Percentiles rank a stretch among this genome's conserved stretches.
Conservation (phyloP, 805 yeast species). For the Candida bentonensis region DNA sequence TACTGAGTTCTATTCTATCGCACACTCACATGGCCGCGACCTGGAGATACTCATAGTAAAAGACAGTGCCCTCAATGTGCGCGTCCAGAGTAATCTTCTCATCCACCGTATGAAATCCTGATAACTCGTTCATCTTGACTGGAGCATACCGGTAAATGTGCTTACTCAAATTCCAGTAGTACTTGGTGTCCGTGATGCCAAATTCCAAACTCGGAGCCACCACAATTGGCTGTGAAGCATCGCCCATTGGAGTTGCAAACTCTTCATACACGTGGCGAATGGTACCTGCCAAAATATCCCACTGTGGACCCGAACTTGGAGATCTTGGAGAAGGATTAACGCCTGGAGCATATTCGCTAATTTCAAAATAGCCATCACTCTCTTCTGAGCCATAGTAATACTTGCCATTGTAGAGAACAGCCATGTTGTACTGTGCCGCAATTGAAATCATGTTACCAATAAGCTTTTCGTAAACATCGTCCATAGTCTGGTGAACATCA, state of each 20-base stretch:
- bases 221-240: constrained; percentile 23
- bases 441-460: too few relatives aligned
- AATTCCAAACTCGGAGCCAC: constrained; percentile 50
- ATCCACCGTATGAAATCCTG: constrained; percentile 58
- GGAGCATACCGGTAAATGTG: constrained; percentile 53
- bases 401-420: too few relatives aligned
- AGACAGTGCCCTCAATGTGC: constrained; percentile 30
- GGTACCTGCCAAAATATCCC: constrained; percentile 51
- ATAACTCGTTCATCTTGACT: too few relatives aligned
- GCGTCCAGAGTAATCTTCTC: constrained; percentile 40
- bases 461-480: constrained; percentile 30
- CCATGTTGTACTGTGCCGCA: too few relatives aligned
- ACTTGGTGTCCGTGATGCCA: constrained; percentile 58
- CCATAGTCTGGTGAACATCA: constrained; percentile 39
- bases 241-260: constrained; percentile 17
- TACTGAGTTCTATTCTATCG: too few relatives aligned
- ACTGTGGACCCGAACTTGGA: constrained; percentile 29
- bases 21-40: neutral
- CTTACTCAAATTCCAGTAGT: constrained; percentile 47
- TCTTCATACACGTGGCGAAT: constrained; percentile 50
- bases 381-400: too few relatives aligned
- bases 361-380: too few relatives aligned
- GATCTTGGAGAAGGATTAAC: constrained; percentile 42
- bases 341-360: too few relatives aligned
- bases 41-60: constrained; percentile 18